phyloP scores from a whole-genome alignment of 177 flowering plant genomes.

The Vitis hybrid region DNA sequence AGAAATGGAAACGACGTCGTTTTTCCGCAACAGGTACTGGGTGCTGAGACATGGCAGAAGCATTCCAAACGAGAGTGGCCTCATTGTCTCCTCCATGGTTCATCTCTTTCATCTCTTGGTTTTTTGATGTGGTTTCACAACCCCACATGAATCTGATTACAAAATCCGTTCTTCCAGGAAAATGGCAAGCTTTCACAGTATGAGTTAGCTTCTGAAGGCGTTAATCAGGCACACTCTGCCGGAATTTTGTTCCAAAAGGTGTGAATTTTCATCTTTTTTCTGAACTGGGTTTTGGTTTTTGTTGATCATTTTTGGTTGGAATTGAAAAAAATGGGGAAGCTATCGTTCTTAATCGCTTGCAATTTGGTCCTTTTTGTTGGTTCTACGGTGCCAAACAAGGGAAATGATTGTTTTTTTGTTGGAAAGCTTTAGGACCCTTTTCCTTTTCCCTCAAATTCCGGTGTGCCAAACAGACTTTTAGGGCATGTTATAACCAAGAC shows the following conservation, averaged over 20 bases:
- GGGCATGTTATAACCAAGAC: no score
- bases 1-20: slow-evolving; percentile 29
- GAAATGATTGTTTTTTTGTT: no score
- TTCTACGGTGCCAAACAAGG: no score
- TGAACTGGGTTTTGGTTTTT: background rate
- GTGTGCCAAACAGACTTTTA: no score
- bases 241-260: slow-evolving; percentile 72
- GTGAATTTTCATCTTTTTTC: background rate
- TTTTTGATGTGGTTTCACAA: background rate
- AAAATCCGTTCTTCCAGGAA: slow-evolving; percentile 47
- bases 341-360: no score
- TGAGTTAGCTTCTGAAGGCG: slow-evolving; percentile 75
- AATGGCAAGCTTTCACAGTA: slow-evolving; percentile 63
- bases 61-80: slow-evolving; percentile 85
- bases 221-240: slow-evolving; percentile 70
- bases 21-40: slow-evolving; percentile 75
- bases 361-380: no score
- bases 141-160: no score
- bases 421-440: no score
- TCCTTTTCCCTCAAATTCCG: no score
- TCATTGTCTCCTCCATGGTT: slow-evolving; percentile 88
- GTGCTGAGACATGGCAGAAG: slow-evolving; percentile 87
- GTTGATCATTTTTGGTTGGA: no score
- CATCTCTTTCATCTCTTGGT: slow-evolving; percentile 5
- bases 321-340: no score